Conservation (phyloP, 2,329 filamentous ascomycete species). For the Microdochium paspali region DNA sequence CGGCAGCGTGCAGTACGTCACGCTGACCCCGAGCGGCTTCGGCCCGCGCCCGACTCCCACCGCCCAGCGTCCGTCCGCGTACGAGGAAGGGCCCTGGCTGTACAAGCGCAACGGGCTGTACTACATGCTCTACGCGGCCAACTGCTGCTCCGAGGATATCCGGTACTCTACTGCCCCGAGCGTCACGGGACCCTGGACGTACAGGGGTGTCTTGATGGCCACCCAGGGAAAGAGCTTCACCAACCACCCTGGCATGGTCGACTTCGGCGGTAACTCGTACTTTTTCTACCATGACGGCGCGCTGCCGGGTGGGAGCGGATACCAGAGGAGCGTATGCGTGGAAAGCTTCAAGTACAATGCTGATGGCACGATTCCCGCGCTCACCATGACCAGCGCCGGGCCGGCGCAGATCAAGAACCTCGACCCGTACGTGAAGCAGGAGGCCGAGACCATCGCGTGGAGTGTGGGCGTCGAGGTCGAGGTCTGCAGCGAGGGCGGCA, state of each 20-base stretch:
- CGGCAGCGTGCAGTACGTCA: slow-evolving; percentile 11
- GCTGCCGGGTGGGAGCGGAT: slow-evolving; percentile 16
- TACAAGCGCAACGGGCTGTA: slow-evolving; percentile 18
- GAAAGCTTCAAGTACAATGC: slow-evolving; percentile 16
- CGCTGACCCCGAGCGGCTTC: slow-evolving; percentile 9
- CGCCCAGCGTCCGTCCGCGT: slow-evolving; percentile 10
- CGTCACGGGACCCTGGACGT: slow-evolving; percentile 20
- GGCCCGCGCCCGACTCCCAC: slow-evolving; percentile 6
- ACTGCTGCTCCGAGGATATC: slow-evolving; percentile 20
- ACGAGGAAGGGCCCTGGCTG: slow-evolving; percentile 20
- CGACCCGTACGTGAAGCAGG: slow-evolving; percentile 15
- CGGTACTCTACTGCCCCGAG: slow-evolving; percentile 16
- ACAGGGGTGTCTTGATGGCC: slow-evolving; percentile 18
- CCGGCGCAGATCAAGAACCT: slow-evolving; percentile 14
- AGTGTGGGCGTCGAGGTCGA: slow-evolving; percentile 14
- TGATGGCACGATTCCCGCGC: slow-evolving; percentile 17
- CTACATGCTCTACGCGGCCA: slow-evolving; percentile 19
- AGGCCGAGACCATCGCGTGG: slow-evolving; percentile 20
- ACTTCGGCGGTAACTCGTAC: slow-evolving; percentile 17
- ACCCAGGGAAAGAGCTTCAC: slow-evolving; percentile 16
- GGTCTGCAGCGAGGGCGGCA: slow-evolving; percentile 12
- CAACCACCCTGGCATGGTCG: slow-evolving; percentile 18
- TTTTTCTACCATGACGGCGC: slow-evolving; percentile 24
- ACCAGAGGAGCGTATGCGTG: slow-evolving; percentile 15
- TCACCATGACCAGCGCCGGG: slow-evolving; percentile 16